Evolutionary conservation across 106 monocot genomes (phyloP), one percentile per base, ranked within the genome.

Genomic region (Iris macrosiphon): DNA sequence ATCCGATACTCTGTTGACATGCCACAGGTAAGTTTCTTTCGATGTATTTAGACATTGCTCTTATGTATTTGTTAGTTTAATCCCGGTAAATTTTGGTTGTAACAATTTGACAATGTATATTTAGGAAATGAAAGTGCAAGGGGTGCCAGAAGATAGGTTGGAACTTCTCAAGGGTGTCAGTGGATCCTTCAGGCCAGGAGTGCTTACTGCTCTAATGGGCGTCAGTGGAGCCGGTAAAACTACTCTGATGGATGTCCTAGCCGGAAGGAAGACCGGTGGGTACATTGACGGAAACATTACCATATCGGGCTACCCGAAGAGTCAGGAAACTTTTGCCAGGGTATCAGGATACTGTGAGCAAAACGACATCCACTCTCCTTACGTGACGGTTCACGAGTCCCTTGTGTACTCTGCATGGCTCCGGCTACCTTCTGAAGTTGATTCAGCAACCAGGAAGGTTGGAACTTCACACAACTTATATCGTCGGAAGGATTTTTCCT

Each of bases 301-400:
- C 10, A 40, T 73, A 45, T 65, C 59, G 3, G 72, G 72, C 7
- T 65, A 65, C 57, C 65, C 72, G 4, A 73, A 73, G 33, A 65
- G 52, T 18, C 72, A 73, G 52, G 59, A 73, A 64, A 73, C 72
- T 14, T 73, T 73, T 73, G 59, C 72, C 50, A 47, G 72, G 9
- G 38, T 73, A 31, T 64, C 72, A 7, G 72, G 72, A 11, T 73
- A 73, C 39, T 60, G 72, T 56, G 72, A 73, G 37, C 72, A 73
- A 27, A 60, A 49, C 38, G 72, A 73, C 43, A 73, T 72, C 10
- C 71, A 72, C 57, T 72, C 71, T 45, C 71, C 71, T 28, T n/a
- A 63, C 41, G 23, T 72, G 6, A 73, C 72, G 14, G 59, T 73
- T 31, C 53, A 65, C 44, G 72, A 73, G 31, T 73, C 72, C 16